phyloP scores from a whole-genome alignment of 495 filamentous ascomycete genomes.

The Rostrohypoxylon terebratum region DNA sequence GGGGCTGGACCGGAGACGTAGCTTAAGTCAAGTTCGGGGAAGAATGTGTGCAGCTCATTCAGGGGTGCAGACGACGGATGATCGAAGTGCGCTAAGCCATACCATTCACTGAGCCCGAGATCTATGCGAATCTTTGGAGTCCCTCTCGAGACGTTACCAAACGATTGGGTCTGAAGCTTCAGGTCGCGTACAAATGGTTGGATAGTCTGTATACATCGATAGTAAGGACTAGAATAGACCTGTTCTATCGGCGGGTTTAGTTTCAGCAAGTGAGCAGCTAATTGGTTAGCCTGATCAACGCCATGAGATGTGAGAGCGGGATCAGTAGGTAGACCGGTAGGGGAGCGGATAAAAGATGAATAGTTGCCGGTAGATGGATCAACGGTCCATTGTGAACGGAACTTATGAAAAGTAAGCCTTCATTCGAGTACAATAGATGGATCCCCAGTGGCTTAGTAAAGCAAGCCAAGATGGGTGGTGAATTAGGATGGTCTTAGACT shows the following conservation, averaged over 20 bases:
- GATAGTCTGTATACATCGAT: slow-evolving; percentile 92
- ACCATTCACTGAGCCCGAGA: slow-evolving; percentile 91
- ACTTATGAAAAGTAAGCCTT: slow-evolving; percentile 64
- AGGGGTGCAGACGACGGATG: slow-evolving; percentile 81
- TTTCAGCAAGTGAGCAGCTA: slow-evolving; percentile 71
- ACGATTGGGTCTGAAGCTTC: slow-evolving; percentile 17
- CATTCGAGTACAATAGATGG: slow-evolving; percentile 24
- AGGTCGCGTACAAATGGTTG: slow-evolving; percentile 66
- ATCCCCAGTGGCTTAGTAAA: slow-evolving; percentile 31
- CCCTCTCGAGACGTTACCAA: slow-evolving; percentile 27
- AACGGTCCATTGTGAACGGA: slow-evolving; percentile 89
- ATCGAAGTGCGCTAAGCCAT: slow-evolving; percentile 79
- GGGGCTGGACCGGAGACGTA: slow-evolving; percentile 74
- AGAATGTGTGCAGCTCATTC: slow-evolving; percentile 69
- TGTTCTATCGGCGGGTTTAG: slow-evolving; percentile 75
- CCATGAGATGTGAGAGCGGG: slow-evolving; percentile 89
- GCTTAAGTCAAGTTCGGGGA: slow-evolving; percentile 66
- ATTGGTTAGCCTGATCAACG: slow-evolving; percentile 82
- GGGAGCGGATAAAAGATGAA: slow-evolving; percentile 72
- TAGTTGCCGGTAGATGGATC: slow-evolving; percentile 82
- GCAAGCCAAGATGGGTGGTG: neutral
- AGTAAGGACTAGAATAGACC: slow-evolving; percentile 89
- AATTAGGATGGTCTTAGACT: slow-evolving; percentile 14
- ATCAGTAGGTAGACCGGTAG: slow-evolving; percentile 87
- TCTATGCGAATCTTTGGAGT: slow-evolving; percentile 70